Percentiles rank a stretch among this genome's conserved stretches.
Evolutionary conservation across 2,329 filamentous ascomycete species (phyloP).

Genomic region (Scedosporium apiospermum): DNA sequence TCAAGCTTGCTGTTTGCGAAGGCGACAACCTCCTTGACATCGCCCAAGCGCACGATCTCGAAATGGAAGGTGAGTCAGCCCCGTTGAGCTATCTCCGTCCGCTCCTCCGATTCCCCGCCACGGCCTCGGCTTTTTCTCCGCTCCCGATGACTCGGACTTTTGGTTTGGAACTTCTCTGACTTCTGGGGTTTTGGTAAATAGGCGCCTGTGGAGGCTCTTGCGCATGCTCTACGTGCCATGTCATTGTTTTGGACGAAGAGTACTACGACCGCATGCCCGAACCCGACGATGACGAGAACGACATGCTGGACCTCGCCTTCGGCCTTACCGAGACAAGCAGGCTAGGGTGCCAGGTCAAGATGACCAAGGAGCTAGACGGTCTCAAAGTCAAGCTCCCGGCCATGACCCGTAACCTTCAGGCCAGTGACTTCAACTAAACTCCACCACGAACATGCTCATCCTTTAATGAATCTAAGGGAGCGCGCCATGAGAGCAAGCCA

Average conservation of each 20-base stretch:
- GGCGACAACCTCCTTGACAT: constrained; percentile 95
- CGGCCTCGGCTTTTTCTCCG: neutral
- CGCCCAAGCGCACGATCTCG: constrained; percentile 85
- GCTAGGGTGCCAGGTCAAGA: constrained; percentile 81
- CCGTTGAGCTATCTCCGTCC: neutral
- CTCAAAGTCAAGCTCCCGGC: constrained; percentile 74
- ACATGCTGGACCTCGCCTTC: constrained; percentile 87
- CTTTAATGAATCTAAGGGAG: neutral
- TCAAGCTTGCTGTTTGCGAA: constrained; percentile 69
- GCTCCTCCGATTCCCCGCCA: neutral
- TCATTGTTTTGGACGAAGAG: constrained; percentile 67
- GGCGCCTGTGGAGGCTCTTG: constrained; percentile 90
- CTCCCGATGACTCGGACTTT: neutral
- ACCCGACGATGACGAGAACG: constrained; percentile 73
- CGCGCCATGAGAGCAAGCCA: neutral
- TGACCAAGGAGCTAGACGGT: constrained; percentile 85
- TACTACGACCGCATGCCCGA: constrained; percentile 72
- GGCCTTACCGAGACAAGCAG: constrained; percentile 77
- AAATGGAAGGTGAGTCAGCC: constrained; percentile 73
- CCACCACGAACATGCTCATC: neutral
- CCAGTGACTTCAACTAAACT: constrained; percentile 69
- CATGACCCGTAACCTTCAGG: constrained; percentile 94
- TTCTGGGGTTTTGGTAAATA: neutral
- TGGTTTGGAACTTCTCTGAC: neutral
- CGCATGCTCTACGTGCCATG: constrained; percentile 87